Conservation (phyloP, 2,329 filamentous ascomycete species). For the Alternaria sp. region DNA sequence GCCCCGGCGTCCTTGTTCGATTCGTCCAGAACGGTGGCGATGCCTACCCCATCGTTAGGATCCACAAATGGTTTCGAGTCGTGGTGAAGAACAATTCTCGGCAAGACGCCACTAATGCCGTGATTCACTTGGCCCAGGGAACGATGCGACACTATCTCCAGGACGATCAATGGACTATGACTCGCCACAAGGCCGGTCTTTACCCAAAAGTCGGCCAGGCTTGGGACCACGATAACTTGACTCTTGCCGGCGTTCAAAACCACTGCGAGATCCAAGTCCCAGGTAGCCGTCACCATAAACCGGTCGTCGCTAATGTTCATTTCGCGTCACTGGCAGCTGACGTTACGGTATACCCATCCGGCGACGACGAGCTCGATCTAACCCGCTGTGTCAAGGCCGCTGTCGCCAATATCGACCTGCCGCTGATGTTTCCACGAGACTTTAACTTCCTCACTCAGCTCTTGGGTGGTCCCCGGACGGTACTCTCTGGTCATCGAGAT, state of each 20-base stretch:
- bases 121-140: neutral
- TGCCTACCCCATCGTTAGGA: neutral
- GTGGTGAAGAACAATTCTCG: neutral
- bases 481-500: neutral
- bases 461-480: neutral
- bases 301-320: neutral
- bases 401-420: neutral
- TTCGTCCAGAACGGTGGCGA: neutral
- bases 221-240: neutral
- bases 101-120: neutral
- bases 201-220: neutral
- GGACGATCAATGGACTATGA: neutral
- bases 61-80: neutral
- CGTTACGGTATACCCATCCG: constrained; percentile 2
- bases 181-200: neutral
- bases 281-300: neutral
- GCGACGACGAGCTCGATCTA: constrained; percentile 9
- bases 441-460: neutral
- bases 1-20: neutral
- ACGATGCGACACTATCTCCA: neutral
- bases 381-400: constrained; percentile 13
- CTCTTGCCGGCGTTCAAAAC: neutral
- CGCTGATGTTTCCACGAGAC: neutral
- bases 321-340: constrained; percentile 5
- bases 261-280: constrained; percentile 1